phyloP scores from a whole-genome alignment of 306 rosid genomes.

The Astragalus glycyphyllos region DNA sequence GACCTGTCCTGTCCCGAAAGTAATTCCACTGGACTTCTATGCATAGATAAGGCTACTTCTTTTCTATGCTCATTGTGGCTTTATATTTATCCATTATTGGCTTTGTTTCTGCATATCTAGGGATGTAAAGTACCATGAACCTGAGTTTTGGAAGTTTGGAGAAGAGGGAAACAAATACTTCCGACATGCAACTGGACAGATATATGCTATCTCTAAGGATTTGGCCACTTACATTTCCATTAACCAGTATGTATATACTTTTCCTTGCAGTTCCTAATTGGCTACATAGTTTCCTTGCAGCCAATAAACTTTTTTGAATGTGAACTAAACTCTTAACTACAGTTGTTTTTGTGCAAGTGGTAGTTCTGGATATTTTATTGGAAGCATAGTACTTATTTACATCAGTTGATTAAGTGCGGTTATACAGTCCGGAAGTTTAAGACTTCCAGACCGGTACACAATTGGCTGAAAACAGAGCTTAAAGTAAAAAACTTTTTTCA shows the following conservation, averaged over 20 bases:
- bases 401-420: slow-evolving; percentile 11
- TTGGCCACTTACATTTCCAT: slow-evolving; percentile 87
- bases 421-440: no score
- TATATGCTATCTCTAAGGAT: slow-evolving; percentile 93
- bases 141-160: slow-evolving; percentile 98
- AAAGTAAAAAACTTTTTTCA: neutral
- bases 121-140: slow-evolving; percentile 93
- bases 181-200: slow-evolving; percentile 98
- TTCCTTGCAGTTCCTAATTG: slow-evolving; percentile 28
- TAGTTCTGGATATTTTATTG: slow-evolving; percentile 6
- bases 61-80: slow-evolving; percentile 11
- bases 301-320: slow-evolving; percentile 8
- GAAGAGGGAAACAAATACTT: slow-evolving; percentile 97
- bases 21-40: slow-evolving; percentile 45
- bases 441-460: no score
- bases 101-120: slow-evolving; percentile 48
- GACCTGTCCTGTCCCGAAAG: slow-evolving; percentile 92
- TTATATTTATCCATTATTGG: neutral
- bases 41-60: neutral
- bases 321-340: slow-evolving; percentile 7
- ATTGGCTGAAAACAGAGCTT: no score
- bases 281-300: slow-evolving; percentile 19
- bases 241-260: slow-evolving; percentile 69
- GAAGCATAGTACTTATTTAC: slow-evolving; percentile 18
- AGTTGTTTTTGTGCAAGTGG: neutral